Conservation (phyloP, 108 stramenopile species). For the Nitzschia inconspicua region DNA sequence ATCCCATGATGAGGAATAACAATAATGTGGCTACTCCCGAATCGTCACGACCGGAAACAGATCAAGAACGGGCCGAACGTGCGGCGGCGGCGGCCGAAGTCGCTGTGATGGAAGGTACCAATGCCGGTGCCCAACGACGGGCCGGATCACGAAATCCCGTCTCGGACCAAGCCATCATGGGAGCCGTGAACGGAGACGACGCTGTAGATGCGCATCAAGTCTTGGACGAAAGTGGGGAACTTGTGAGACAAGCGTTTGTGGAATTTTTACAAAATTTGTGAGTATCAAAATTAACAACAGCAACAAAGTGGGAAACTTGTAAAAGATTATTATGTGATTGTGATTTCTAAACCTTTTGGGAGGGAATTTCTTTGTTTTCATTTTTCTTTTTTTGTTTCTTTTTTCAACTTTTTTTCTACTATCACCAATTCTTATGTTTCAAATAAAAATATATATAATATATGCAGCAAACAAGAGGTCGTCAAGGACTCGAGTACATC, state of each 20-base stretch:
- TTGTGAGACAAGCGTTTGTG: slow-evolving; percentile 65
- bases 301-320: neutral
- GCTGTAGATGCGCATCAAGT: slow-evolving; percentile 50
- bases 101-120: slow-evolving; percentile 13
- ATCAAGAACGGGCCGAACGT: slow-evolving; percentile 19
- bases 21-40: too few relatives aligned
- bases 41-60: too few relatives aligned
- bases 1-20: too few relatives aligned
- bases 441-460: neutral
- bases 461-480: slow-evolving; percentile 27
- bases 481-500: too few relatives aligned
- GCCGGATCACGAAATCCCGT: slow-evolving; percentile 11
- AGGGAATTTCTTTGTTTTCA: neutral
- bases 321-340: neutral
- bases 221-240: slow-evolving; percentile 70
- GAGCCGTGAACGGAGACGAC: slow-evolving; percentile 36
- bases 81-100: slow-evolving; percentile 41
- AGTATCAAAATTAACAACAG: slow-evolving; percentile 25
- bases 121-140: neutral
- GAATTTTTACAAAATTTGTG: slow-evolving; percentile 67
- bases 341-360: neutral
- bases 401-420: neutral
- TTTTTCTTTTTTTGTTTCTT: neutral
- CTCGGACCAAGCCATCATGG: slow-evolving; percentile 75
- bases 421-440: neutral